These are phyloP conservation scores for Gossypium trilobum DNA, from an alignment of 441 rosid species.

Conservation along the genomic window DNA sequence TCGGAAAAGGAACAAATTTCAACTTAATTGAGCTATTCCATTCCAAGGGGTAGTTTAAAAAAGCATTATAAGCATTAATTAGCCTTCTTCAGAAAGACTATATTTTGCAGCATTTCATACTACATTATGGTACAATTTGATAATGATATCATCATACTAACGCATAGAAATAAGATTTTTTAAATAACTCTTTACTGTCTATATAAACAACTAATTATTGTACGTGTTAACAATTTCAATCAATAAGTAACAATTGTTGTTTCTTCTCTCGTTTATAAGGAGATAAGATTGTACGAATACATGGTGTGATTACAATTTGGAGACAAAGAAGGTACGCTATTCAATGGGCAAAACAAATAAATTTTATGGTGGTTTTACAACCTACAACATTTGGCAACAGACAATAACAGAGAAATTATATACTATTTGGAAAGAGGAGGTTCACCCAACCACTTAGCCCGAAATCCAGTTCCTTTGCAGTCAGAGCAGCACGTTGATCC, in stretches of 20 bases:
- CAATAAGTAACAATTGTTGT: neutral
- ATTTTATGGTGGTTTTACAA: neutral
- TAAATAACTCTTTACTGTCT: neutral
- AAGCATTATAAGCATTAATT: neutral
- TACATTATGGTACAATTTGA: neutral
- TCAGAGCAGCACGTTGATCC: conserved; percentile 57
- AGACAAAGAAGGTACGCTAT: neutral
- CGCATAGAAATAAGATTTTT: neutral
- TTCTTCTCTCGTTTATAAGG: neutral
- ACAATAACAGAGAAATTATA: neutral
- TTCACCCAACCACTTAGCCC: conserved; percentile 84
- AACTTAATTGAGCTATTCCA: too few species aligned
- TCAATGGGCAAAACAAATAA: neutral
- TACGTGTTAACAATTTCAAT: neutral
- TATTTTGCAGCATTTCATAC: neutral
- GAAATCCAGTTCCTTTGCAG: conserved; percentile 91
- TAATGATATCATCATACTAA: neutral
- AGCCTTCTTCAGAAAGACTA: neutral
- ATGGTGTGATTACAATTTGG: neutral
- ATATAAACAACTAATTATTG: neutral
- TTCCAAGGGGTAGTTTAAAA: neutral
- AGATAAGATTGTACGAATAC: neutral
- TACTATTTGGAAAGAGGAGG: conserved; percentile 47
- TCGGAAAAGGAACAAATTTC: neutral
- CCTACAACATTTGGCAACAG: neutral